A percentile compares a stretch with the other conserved stretches of the same genome.
Evolutionary conservation across 75 land plant species (phyloP).

Genomic region (Cryptomeria japonica): DNA sequence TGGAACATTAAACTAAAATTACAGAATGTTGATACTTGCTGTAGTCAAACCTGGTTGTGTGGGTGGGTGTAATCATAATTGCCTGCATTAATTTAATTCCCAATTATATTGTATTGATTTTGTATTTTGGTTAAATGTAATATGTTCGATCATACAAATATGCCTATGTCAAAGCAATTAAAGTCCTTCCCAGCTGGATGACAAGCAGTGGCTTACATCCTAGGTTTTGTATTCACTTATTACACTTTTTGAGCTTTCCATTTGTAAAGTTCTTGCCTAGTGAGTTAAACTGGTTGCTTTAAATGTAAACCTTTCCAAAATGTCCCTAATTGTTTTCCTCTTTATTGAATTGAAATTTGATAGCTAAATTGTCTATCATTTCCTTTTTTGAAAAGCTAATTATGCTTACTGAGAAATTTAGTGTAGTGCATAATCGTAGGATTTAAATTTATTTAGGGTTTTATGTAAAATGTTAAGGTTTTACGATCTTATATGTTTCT

Average conservation of each 20-base stretch:
- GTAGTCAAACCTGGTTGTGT: no score
- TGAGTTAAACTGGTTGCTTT: conserved; percentile 17
- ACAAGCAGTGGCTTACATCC: conserved; percentile 58
- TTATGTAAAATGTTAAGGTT: no score
- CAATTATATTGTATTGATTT: neutral
- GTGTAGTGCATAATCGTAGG: no score
- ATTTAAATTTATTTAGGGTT: no score
- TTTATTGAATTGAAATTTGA: neutral
- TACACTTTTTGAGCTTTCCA: conserved; percentile 38
- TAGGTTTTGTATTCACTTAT: conserved; percentile 56
- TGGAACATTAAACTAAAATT: no score
- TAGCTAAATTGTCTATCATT: neutral
- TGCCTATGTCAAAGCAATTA: conserved; percentile 46
- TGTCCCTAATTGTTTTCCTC: neutral
- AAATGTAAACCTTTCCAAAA: neutral
- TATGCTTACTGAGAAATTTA: neutral
- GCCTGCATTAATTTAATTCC: no score
- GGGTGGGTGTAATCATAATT: no score
- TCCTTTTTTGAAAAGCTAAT: neutral
- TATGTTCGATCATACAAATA: conserved; percentile 25
- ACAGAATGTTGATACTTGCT: no score
- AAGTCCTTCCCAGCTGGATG: conserved; percentile 34
- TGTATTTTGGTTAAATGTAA: neutral
- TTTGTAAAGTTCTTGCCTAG: conserved; percentile 30
- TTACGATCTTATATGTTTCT: no score